Percentiles rank a stretch among this genome's conserved stretches.
phyloP scores from a whole-genome alignment of 2,329 filamentous ascomycete species.

The Calcarisporium arbuscula region DNA sequence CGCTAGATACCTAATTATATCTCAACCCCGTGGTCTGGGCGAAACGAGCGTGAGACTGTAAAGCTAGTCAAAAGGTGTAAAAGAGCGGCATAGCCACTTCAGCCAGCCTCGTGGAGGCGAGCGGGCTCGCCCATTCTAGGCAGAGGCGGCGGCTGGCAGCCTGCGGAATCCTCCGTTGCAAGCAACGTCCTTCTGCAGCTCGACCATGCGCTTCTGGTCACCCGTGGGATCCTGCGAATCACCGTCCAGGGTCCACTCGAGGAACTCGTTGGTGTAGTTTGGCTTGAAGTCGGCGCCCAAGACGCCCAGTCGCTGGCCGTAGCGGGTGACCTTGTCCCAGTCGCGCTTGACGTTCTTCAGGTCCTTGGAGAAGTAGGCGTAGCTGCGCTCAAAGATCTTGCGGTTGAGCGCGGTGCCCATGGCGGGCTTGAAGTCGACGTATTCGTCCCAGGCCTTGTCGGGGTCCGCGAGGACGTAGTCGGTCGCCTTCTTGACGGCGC shows the following conservation, averaged over 20 bases:
- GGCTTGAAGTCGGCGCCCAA: constrained; percentile 56
- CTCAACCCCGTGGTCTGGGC: no score
- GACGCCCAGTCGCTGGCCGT: constrained; percentile 67
- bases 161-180: constrained; percentile 57
- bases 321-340: constrained; percentile 71
- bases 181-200: constrained; percentile 62
- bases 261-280: constrained; percentile 70
- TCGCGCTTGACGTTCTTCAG: constrained; percentile 69
- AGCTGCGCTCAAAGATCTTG: constrained; percentile 76
- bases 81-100: no score
- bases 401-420: constrained; percentile 64
- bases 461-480: constrained; percentile 64
- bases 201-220: constrained; percentile 69
- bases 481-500: constrained; percentile 67
- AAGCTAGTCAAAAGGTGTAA: no score
- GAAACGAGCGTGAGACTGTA: no score
- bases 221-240: constrained; percentile 62
- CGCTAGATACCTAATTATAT: no score
- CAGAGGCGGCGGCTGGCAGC: constrained; percentile 23
- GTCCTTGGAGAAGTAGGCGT: constrained; percentile 68
- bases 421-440: constrained; percentile 64
- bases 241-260: constrained; percentile 57
- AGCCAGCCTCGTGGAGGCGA: no score
- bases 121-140: no score
- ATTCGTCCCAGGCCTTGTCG: constrained; percentile 58